These are phyloP conservation scores for Penicillium maclennaniae DNA, from an alignment of 495 filamentous ascomycete genomes.

Conservation along the genomic window DNA sequence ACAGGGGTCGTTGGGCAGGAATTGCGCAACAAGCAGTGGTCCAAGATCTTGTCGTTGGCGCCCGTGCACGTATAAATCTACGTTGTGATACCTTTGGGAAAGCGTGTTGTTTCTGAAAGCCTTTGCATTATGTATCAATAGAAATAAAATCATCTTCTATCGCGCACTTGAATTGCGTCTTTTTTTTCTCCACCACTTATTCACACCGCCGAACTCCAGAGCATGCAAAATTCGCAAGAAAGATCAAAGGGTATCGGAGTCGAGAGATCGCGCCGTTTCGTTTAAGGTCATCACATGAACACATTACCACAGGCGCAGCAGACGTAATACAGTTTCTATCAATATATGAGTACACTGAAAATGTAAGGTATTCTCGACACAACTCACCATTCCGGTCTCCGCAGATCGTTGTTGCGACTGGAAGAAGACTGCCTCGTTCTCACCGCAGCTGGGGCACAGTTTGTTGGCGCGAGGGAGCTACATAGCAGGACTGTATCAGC, in stretches of 20 bases:
- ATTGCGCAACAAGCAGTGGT: conserved; percentile 85
- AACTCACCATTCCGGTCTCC: conserved; percentile 93
- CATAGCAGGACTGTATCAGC: conserved; percentile 45
- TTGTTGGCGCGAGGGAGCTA: conserved; percentile 85
- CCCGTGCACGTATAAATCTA: conserved; percentile 79
- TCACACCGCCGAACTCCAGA: conserved; percentile 24
- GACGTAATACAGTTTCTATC: conserved; percentile 94
- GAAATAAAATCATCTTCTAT: not conserved
- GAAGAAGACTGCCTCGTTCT: conserved; percentile 92
- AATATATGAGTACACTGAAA: not conserved
- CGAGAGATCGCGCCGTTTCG: conserved; percentile 17
- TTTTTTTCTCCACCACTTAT: conserved; percentile 4
- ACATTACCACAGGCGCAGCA: conserved; percentile 90
- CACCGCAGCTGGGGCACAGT: conserved; percentile 75
- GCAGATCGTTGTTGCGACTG: conserved; percentile 95
- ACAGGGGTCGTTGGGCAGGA: conserved; percentile 80
- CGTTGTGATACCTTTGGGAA: conserved; percentile 20
- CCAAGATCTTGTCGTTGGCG: conserved; percentile 94
- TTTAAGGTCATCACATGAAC: conserved; percentile 55
- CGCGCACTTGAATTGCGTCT: not conserved
- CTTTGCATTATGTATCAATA: conserved; percentile 35
- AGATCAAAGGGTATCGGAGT: conserved; percentile 35
- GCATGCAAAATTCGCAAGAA: conserved; percentile 19
- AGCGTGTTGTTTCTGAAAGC: conserved; percentile 34
- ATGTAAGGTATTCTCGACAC: not conserved